Conservation (phyloP, 305 asterid species). For the Fraxinus sp. region DNA sequence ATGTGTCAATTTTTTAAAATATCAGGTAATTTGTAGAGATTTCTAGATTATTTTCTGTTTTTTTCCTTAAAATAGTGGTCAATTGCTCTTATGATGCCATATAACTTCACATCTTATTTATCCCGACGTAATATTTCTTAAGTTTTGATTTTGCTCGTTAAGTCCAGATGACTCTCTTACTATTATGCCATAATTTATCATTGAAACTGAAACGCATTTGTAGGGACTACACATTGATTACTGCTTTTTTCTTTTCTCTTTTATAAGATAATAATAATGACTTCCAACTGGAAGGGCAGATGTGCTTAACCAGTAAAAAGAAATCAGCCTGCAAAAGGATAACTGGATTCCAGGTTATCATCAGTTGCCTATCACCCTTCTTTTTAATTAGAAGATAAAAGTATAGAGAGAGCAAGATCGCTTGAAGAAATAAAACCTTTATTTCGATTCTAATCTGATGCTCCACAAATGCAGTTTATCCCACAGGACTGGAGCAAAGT, state of each 20-base stretch:
- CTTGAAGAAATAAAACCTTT: not conserved
- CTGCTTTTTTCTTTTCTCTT: conserved; percentile 16
- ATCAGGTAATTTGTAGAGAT: conserved; percentile 51
- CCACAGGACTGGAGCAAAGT: conserved; percentile 71
- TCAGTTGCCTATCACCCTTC: not conserved
- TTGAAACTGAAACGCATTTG: not conserved
- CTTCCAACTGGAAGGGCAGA: conserved; percentile 57
- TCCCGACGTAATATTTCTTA: not conserved
- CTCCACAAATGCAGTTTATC: conserved; percentile 57
- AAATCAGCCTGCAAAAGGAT: conserved; percentile 79
- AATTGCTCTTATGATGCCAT: not conserved
- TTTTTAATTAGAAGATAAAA: not conserved
- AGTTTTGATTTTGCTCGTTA: not conserved
- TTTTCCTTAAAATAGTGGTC: not conserved
- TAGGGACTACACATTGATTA: conserved; percentile 6
- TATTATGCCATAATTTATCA: conserved; percentile 6
- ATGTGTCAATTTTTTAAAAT: conserved; percentile 58
- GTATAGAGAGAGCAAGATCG: not conserved
- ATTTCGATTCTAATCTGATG: not conserved
- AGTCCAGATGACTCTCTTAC: not conserved
- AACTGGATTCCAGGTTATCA: conserved; percentile 82
- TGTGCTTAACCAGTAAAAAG: conserved; percentile 67
- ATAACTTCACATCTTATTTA: not conserved
- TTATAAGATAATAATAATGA: conserved; percentile 65
- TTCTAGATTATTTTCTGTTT: conserved; percentile 5